phyloP scores from a whole-genome alignment of 805 yeast species.

The Starmera amethionina region DNA sequence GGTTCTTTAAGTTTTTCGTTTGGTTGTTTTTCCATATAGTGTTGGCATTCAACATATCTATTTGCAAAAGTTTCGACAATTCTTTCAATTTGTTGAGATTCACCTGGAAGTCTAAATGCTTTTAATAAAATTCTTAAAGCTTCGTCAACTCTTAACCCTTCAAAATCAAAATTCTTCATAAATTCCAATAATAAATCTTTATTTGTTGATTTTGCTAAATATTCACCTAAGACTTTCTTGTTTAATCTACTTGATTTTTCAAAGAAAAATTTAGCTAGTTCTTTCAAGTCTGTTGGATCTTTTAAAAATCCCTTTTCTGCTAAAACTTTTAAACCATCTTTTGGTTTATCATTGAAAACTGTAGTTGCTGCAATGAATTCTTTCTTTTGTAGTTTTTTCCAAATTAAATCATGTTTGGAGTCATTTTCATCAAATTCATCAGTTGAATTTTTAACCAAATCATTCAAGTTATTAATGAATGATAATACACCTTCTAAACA shows the following conservation, averaged over 20 bases:
- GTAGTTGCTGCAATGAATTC: slow-evolving; percentile 70
- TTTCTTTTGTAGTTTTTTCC: slow-evolving; percentile 43
- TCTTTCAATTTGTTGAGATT: slow-evolving; percentile 92
- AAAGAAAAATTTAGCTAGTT: slow-evolving; percentile 68
- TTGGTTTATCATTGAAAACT: slow-evolving; percentile 69
- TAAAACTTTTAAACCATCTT: slow-evolving; percentile 58
- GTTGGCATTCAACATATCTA: slow-evolving; percentile 62
- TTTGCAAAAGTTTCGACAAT: slow-evolving; percentile 81
- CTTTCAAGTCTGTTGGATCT: slow-evolving; percentile 38
- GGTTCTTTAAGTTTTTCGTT: slow-evolving; percentile 1
- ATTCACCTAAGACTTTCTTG: slow-evolving; percentile 82
- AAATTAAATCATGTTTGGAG: slow-evolving; percentile 10
- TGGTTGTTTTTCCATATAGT: slow-evolving; percentile 19
- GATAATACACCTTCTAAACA: slow-evolving; percentile 83
- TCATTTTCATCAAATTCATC: slow-evolving; percentile 11
- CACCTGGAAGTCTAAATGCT: slow-evolving; percentile 90
- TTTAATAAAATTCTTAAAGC: slow-evolving; percentile 77
- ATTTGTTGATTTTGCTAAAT: slow-evolving; percentile 68
- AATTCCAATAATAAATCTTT: slow-evolving; percentile 50
- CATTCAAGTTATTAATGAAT: slow-evolving; percentile 53
- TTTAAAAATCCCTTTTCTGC: slow-evolving; percentile 57
- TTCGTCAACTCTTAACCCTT: slow-evolving; percentile 79
- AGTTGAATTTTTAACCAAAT: slow-evolving; percentile 21
- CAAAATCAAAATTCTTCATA: slow-evolving; percentile 64
- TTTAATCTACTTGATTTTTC: slow-evolving; percentile 75